Conservation (phyloP, 2,329 filamentous ascomycete genomes). For the Hirsutella thompsonii region DNA sequence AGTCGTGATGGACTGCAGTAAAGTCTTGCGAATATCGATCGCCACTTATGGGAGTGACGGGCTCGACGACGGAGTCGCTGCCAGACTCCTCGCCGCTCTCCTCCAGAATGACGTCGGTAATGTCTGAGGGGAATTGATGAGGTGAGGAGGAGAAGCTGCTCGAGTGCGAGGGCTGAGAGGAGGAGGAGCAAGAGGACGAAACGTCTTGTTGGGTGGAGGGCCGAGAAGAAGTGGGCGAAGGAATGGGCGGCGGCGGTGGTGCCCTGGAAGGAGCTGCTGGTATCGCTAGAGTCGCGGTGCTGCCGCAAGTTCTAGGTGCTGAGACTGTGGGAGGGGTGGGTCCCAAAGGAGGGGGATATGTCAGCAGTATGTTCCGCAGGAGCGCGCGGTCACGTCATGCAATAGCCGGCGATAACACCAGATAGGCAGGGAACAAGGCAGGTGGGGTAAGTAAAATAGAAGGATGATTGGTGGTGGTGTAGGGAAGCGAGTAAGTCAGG, state of each 20-base stretch:
- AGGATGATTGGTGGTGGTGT: too few species aligned
- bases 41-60: slow-evolving; percentile 48
- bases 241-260: slow-evolving; percentile 1
- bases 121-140: slow-evolving; percentile 34
- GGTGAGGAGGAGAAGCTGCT: slow-evolving; percentile 27
- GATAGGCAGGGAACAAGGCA: too few species aligned
- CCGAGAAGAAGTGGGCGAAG: too few species aligned
- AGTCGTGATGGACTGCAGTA: slow-evolving; percentile 23
- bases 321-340: not conserved
- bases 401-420: not conserved
- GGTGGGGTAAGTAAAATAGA: too few species aligned
- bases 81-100: slow-evolving; percentile 45
- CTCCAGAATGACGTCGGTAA: slow-evolving; percentile 35
- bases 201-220: too few species aligned
- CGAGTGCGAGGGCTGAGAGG: not conserved
- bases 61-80: slow-evolving; percentile 46
- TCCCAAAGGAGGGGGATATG: slow-evolving; percentile 1
- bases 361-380: slow-evolving; percentile 6
- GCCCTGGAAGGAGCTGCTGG: not conserved
- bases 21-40: slow-evolving; percentile 43
- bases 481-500: too few species aligned
- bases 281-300: not conserved
- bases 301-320: not conserved
- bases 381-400: slow-evolving; percentile 8
- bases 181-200: too few species aligned